These are phyloP conservation scores for Trichosporon inkin DNA, from an alignment of 1,284 basidiomycete species.

Conservation along the genomic window DNA sequence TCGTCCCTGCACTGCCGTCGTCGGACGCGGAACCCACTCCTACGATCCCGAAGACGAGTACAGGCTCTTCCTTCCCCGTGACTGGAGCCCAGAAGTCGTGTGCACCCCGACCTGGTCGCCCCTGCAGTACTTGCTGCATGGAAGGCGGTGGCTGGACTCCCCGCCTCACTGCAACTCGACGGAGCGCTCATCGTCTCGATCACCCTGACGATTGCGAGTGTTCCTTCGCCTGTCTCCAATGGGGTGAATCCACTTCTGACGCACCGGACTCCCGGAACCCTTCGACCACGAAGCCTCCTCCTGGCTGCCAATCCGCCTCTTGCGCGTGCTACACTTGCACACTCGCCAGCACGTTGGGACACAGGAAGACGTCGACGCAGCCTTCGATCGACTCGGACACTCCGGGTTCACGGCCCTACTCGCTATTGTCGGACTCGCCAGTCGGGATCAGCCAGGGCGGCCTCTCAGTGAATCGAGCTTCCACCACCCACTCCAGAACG, in stretches of 20 bases:
- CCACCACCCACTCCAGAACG: neutral
- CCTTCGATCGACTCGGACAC: too few relatives aligned
- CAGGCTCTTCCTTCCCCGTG: too few relatives aligned
- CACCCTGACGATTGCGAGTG: neutral
- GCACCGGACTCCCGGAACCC: neutral
- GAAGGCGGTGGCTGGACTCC: neutral
- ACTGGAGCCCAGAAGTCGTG: too few relatives aligned
- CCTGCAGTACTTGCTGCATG: neutral
- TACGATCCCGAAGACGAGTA: too few relatives aligned
- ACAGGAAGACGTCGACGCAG: too few relatives aligned
- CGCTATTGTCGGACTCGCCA: neutral
- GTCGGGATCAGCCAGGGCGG: neutral
- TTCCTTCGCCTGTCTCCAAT: neutral
- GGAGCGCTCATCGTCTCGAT: neutral
- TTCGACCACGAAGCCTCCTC: neutral
- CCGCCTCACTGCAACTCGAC: neutral
- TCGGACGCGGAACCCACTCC: too few relatives aligned
- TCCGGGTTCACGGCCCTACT: neutral
- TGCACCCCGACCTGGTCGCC: neutral
- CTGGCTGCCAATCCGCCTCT: too few relatives aligned
- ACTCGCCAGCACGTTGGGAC: too few relatives aligned
- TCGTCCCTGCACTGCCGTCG: neutral
- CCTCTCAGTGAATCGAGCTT: neutral
- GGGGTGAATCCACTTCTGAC: neutral
- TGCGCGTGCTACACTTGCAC: neutral